phyloP scores from a whole-genome alignment of 1,284 basidiomycete species.

The Farysia itapuensis region DNA sequence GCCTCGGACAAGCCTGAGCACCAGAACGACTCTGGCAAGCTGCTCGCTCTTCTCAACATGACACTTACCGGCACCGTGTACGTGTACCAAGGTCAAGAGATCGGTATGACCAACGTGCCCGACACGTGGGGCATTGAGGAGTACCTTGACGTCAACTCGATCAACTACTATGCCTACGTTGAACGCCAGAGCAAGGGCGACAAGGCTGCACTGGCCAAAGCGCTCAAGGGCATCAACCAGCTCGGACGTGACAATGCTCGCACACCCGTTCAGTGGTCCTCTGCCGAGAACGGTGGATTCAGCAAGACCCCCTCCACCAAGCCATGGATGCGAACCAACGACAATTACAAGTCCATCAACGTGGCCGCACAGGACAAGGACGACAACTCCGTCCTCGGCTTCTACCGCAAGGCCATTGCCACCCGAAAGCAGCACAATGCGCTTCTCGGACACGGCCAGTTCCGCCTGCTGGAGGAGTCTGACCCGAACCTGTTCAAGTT shows the following conservation, averaged over 20 bases:
- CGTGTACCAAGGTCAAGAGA: conserved; percentile 69
- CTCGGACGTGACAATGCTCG: conserved; percentile 74
- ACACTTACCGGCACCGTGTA: conserved; percentile 71
- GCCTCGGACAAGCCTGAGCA: conserved; percentile 68
- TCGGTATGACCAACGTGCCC: conserved; percentile 73
- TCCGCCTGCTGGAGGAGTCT: conserved; percentile 63
- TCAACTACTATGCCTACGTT: conserved; percentile 40
- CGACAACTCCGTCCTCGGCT: conserved; percentile 65
- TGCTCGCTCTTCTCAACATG: conserved; percentile 69
- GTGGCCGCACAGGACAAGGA: conserved; percentile 65
- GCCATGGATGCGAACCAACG: conserved; percentile 77
- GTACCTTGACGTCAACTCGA: conserved; percentile 35
- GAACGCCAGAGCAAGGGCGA: conserved; percentile 18
- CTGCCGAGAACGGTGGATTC: conserved; percentile 68
- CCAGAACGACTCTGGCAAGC: conserved; percentile 67
- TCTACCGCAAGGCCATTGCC: conserved; percentile 67
- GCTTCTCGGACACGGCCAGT: conserved; percentile 68
- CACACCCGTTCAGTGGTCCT: conserved; percentile 72
- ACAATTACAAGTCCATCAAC: conserved; percentile 71
- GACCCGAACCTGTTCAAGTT: conserved; percentile 68
- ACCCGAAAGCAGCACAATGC: conserved; percentile 66
- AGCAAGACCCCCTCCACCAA: conserved; percentile 63
- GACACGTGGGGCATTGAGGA: conserved; percentile 71
- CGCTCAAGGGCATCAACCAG: conserved; percentile 64
- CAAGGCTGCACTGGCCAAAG: conserved; percentile 60